Conservation (phyloP, 257 asterid species). For the Solanum appendiculatum region DNA sequence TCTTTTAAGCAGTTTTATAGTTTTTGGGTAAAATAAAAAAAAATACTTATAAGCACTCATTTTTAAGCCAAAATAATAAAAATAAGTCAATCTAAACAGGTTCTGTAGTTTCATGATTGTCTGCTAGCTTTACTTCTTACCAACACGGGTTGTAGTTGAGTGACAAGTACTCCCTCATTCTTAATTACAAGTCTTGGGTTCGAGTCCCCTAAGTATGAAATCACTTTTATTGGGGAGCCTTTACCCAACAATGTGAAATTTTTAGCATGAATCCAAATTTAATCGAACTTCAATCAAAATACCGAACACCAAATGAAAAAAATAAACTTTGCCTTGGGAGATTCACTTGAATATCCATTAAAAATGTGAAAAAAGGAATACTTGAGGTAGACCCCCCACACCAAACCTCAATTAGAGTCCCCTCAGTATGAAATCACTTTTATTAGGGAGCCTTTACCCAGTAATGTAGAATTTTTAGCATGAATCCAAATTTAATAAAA, state of each 20-base stretch:
- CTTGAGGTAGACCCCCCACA: background rate
- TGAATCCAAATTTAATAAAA: too few relatives aligned
- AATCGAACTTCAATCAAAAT: background rate
- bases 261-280: too few relatives aligned
- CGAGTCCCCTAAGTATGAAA: too few relatives aligned
- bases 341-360: background rate
- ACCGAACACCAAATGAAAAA: background rate
- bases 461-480: background rate
- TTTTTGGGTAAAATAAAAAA: background rate
- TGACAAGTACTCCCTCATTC: too few relatives aligned
- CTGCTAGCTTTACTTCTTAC: too few relatives aligned
- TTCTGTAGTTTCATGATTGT: too few relatives aligned
- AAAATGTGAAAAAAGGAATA: background rate
- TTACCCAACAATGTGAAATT: background rate
- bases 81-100: background rate
- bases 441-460: background rate
- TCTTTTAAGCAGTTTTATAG: background rate
- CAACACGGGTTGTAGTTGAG: too few relatives aligned
- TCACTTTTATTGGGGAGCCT: too few relatives aligned
- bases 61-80: too few relatives aligned
- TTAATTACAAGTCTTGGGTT: too few relatives aligned
- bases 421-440: background rate
- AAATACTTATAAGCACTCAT: background rate
- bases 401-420: background rate
- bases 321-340: background rate